Evolutionary conservation across 1,284 basidiomycete species (phyloP).

Genomic region (Cutaneotrichosporon spelunceum): DNA sequence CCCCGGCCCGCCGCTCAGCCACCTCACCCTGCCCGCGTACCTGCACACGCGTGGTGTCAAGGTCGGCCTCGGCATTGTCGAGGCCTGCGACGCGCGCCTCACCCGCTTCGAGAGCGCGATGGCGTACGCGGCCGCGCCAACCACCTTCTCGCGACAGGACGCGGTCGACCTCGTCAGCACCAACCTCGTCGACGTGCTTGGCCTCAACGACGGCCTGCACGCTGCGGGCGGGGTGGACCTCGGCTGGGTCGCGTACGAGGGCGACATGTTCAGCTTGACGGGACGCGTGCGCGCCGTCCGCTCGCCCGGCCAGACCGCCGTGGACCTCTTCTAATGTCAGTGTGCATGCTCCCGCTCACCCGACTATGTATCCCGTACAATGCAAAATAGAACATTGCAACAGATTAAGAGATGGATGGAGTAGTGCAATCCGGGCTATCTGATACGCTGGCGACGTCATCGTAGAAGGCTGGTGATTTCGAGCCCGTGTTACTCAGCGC

Average conservation of each 20-base stretch:
- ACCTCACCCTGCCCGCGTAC: slow-evolving; percentile 62
- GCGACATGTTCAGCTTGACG: slow-evolving; percentile 40
- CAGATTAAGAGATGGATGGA: neutral
- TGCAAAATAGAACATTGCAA: too few species aligned
- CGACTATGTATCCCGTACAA: neutral
- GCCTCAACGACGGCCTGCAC: slow-evolving; percentile 51
- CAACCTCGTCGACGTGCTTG: slow-evolving; percentile 65
- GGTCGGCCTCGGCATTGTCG: slow-evolving; percentile 66
- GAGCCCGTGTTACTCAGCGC: too few species aligned
- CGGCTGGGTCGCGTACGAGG: slow-evolving; percentile 66
- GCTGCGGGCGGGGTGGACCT: slow-evolving; percentile 24
- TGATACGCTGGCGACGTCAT: neutral
- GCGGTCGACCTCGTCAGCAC: slow-evolving; percentile 62
- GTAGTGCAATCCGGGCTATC: neutral
- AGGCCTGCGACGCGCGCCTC: slow-evolving; percentile 64
- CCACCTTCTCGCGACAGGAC: slow-evolving; percentile 56
- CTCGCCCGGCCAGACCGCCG: slow-evolving; percentile 22
- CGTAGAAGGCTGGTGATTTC: too few species aligned
- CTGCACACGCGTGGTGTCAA: slow-evolving; percentile 66
- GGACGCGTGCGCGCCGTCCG: slow-evolving; percentile 39
- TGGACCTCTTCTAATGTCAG: slow-evolving; percentile 37
- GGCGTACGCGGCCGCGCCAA: slow-evolving; percentile 56
- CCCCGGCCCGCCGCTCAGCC: slow-evolving; percentile 69
- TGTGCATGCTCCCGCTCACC: too few species aligned
- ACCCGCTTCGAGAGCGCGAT: slow-evolving; percentile 68